Conservation (phyloP, 2,329 filamentous ascomycete species). For the Aspergillus tanneri region DNA sequence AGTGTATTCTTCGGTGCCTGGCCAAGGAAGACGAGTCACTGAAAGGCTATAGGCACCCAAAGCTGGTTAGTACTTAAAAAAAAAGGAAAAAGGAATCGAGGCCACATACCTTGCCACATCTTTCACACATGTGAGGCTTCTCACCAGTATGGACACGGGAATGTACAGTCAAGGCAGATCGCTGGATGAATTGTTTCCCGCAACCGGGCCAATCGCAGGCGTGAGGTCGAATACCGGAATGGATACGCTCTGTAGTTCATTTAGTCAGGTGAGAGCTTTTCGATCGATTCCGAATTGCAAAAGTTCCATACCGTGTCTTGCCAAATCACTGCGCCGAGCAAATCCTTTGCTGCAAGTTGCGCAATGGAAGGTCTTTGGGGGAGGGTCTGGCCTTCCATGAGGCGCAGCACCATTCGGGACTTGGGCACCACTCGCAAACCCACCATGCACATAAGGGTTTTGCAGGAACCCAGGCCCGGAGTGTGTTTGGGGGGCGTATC, state of each 20-base stretch:
- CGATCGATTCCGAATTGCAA: background rate
- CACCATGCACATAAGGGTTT: constrained; percentile 53
- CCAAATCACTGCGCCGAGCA: constrained; percentile 87
- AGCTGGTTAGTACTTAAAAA: too few relatives aligned
- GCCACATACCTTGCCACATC: constrained; percentile 80
- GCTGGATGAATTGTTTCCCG: constrained; percentile 95
- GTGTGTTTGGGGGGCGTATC: constrained; percentile 55
- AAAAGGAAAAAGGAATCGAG: too few relatives aligned
- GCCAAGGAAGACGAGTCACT: constrained; percentile 94
- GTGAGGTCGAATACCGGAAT: constrained; percentile 86
- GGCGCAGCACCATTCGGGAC: constrained; percentile 45
- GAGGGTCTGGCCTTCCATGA: constrained; percentile 48
- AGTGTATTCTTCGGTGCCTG: constrained; percentile 90
- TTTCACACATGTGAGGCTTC: constrained; percentile 97
- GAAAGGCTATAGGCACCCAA: constrained; percentile 71
- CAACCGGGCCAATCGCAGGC: constrained; percentile 87
- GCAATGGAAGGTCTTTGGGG: constrained; percentile 80
- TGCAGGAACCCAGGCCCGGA: constrained; percentile 55
- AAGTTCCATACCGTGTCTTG: constrained; percentile 75
- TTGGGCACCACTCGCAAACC: constrained; percentile 48
- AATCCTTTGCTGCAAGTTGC: constrained; percentile 89
- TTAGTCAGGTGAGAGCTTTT: background rate
- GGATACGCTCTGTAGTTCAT: constrained; percentile 74
- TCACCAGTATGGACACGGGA: constrained; percentile 94
- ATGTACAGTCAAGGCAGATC: constrained; percentile 92